Percentiles rank a stretch among this genome's conserved stretches.
phyloP scores from a whole-genome alignment of 352 stramenopile species.

The Globisporangium spinosum region DNA sequence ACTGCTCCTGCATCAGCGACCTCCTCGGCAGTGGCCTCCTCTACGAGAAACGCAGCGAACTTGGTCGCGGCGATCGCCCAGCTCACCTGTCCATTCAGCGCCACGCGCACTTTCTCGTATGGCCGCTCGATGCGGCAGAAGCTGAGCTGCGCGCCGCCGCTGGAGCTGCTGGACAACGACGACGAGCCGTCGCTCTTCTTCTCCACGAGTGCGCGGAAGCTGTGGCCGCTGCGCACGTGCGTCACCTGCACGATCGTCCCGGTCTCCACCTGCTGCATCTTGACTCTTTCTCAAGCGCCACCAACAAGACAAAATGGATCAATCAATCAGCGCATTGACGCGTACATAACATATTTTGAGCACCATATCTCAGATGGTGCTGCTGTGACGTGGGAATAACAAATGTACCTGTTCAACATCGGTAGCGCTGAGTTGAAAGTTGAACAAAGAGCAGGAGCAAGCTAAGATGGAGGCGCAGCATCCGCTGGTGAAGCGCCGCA shows the following conservation, averaged over 20 bases:
- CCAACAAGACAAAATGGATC: neutral
- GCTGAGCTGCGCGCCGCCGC: constrained; percentile 29
- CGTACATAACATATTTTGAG: neutral
- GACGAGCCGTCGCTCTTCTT: constrained; percentile 25
- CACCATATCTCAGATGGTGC: neutral
- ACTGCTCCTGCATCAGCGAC: neutral
- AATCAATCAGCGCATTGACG: neutral
- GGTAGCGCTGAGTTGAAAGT: neutral
- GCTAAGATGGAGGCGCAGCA: constrained; percentile 10
- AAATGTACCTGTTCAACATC: constrained; percentile 13
- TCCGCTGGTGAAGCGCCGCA: constrained; percentile 26
- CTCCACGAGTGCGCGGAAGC: constrained; percentile 52
- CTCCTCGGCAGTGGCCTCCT: constrained; percentile 23
- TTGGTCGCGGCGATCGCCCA: constrained; percentile 64
- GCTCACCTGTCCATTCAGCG: constrained; percentile 55
- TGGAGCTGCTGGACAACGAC: constrained; percentile 1
- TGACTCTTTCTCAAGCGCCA: neutral
- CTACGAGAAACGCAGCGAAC: constrained; percentile 62
- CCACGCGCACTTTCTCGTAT: constrained; percentile 79
- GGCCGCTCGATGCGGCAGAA: constrained; percentile 59
- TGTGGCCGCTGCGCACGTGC: constrained; percentile 35
- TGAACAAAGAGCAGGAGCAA: neutral
- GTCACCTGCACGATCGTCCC: constrained; percentile 54
- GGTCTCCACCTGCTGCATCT: constrained; percentile 37
- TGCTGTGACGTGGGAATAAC: constrained; percentile 11